These are phyloP conservation scores for Nemania bipapillata DNA, from an alignment of 2,329 filamentous ascomycete genomes.

Conservation along the genomic window DNA sequence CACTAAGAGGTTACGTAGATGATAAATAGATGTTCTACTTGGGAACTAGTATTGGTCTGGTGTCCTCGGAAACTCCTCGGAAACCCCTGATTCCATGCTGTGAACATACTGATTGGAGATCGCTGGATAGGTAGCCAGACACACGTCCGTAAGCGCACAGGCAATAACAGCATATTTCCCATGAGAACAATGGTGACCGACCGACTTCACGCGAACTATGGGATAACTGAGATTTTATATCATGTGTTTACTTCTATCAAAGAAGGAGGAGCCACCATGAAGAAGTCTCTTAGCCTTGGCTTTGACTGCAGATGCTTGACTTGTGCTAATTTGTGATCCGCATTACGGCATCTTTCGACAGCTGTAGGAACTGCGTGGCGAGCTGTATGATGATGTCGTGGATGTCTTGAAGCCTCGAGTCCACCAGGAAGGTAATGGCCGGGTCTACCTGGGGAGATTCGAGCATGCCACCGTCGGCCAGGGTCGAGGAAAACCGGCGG, in stretches of 20 bases:
- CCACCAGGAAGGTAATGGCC: background rate
- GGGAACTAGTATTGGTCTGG: background rate
- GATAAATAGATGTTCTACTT: background rate
- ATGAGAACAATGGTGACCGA: background rate
- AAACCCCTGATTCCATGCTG: background rate
- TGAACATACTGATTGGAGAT: background rate
- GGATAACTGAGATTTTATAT: too few relatives aligned
- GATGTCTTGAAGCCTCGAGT: slow-evolving; percentile 9
- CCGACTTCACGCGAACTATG: background rate
- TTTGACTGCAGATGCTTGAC: background rate
- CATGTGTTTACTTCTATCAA: too few relatives aligned
- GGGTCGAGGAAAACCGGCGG: background rate
- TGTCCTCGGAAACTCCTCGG: background rate
- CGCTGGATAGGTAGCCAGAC: too few relatives aligned
- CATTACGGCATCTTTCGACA: slow-evolving; percentile 4
- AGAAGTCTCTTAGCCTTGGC: background rate
- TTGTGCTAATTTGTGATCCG: background rate
- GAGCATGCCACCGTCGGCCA: background rate
- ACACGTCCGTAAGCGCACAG: background rate
- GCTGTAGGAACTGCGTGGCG: slow-evolving; percentile 2
- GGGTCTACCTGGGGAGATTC: background rate
- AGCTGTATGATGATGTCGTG: slow-evolving; percentile 14
- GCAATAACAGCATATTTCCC: background rate
- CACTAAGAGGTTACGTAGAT: background rate
- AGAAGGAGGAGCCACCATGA: background rate